Base-by-base conservation (phyloP, 1,284 basidiomycete genomes). In the Ustilago shanxiensis region DNA sequence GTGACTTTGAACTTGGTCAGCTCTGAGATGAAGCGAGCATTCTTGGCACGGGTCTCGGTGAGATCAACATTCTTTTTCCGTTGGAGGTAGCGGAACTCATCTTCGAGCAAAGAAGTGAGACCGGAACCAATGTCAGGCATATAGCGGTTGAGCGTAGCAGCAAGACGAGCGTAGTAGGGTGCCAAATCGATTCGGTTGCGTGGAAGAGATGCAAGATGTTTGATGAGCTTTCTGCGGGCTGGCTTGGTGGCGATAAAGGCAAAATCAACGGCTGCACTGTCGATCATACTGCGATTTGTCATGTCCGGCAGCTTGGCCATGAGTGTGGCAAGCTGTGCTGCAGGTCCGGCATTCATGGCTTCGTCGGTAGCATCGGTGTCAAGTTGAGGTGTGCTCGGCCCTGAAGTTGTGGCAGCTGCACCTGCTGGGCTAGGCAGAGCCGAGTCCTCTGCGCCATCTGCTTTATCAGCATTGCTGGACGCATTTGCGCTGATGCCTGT, bases 71-170 rank as follows among this genome's bases (percentile, higher is more conserved):
- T 95, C 87, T 93, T 93, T 88, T 98, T 98, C 63, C 92, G 89
- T 82, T 98, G 96, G n/a, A 99, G 88, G 84, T 97, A 98, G 18
- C 94, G 91, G 85, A 99, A 95, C 85, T 99, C 95, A 77, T 98
- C 95, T 79, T 98, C 95, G 55, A 99, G 90, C 28, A 90, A 88
- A 33, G 91, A 89, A 11, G 98, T 90, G 3, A 98, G 87, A 16
- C 95, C 95, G 2, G 88, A 87, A 1, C 94, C 93, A 41, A 99
- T 88, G 79, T 99, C 96, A 0, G 95, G 93, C 94, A 99, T 95
- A 84, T 97, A 98, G 68, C 88, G 91, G 81, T 92, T 92, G 51
- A 99, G 87, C 0, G 92, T 97, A 0, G 95, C 95, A 6, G 95
- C 90, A 35, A 99, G 88, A 51, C 97, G 89, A 6, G 95, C 91